Base-by-base conservation (phyloP, 441 rosid species). In the Erodium trifolium region DNA sequence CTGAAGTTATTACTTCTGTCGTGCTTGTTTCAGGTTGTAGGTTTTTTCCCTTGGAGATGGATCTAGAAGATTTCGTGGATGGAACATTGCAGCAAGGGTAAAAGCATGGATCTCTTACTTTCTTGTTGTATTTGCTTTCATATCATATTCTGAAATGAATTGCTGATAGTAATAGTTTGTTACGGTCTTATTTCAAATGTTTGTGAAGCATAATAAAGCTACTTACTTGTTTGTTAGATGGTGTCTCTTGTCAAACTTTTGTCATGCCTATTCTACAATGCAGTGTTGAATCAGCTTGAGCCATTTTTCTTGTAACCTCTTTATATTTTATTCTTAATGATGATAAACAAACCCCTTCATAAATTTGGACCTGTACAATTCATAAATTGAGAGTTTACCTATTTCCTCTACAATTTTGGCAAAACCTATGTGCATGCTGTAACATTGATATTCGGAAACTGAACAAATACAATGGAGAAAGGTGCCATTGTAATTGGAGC, bases 391-490 rank as follows among this genome's bases (percentile, higher is more conserved):
- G 63, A 17, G 23, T 9, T 57, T 57, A 17, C 23, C 29, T 57
- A 19, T 18, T 57, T 55, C 19, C 62, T 55, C 16, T 17, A 57
- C 29, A 14, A 0, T 57, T 57, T 17, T 57, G 23, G 63, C 63
- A 18, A 57, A 57, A 57, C 45, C 80, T 85, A 82, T 41, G 76
- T 73, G 77, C 94, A 85, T 75, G 96, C 89, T 47, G 88, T 89
- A 68, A 87, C 75, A 66, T 78, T 59, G 75, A 78, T 59, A 55
- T 68, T 70, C 16, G 85, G 90, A 82, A 88, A 71, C 74, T 88
- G 90, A 70, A 70, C 89, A 78, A 87, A 94, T 64, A 80, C 94
- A 68, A 92, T 78, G 14, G 99, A 90, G 67, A 79, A 78, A 17
- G 93, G 99, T 67, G 83, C 87, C 63, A 88, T 84, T 11, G 63